Conservation (phyloP, 768 basidiomycete genomes). For the Tricholoma sp. region DNA sequence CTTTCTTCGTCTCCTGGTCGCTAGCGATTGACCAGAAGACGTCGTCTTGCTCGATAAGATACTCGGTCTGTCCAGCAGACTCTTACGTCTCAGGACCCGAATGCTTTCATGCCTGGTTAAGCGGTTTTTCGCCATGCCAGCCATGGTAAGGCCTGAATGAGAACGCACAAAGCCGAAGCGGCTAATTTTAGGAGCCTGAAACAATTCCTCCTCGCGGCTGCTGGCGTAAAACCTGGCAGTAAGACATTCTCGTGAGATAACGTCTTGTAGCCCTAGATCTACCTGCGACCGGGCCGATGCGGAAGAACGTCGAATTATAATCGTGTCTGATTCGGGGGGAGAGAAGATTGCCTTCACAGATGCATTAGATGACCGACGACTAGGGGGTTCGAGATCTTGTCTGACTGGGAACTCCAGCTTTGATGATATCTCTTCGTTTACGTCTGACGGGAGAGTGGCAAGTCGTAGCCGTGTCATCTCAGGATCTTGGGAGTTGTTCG, state of each 20-base stretch:
- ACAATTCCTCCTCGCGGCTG: constrained; percentile 58
- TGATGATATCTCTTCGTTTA: constrained; percentile 23
- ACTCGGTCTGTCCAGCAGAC: constrained; percentile 34
- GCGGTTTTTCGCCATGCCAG: constrained; percentile 57
- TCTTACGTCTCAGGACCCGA: constrained; percentile 55
- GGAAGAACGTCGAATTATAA: constrained; percentile 66
- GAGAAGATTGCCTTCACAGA: constrained; percentile 61
- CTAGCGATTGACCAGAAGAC: constrained; percentile 17
- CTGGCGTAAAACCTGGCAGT: constrained; percentile 64
- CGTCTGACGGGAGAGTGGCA: constrained; percentile 23
- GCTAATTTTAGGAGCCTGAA: constrained; percentile 45
- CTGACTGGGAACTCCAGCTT: constrained; percentile 18
- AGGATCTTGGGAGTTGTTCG: constrained; percentile 23
- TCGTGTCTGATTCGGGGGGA: constrained; percentile 44
- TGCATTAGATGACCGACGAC: constrained; percentile 58
- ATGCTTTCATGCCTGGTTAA: constrained; percentile 69
- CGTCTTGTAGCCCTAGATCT: constrained; percentile 75
- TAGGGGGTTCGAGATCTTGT: constrained; percentile 27
- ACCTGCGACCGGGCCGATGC: constrained; percentile 61
- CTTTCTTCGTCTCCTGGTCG: constrained; percentile 25
- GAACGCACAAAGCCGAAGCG: constrained; percentile 46
- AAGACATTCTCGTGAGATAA: constrained; percentile 71
- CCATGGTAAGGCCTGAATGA: constrained; percentile 55
- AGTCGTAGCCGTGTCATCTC: constrained; percentile 32
- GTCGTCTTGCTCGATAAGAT: constrained; percentile 17